phyloP scores from a whole-genome alignment of 169 alveolate genomes.

The Plasmodium malariae region DNA sequence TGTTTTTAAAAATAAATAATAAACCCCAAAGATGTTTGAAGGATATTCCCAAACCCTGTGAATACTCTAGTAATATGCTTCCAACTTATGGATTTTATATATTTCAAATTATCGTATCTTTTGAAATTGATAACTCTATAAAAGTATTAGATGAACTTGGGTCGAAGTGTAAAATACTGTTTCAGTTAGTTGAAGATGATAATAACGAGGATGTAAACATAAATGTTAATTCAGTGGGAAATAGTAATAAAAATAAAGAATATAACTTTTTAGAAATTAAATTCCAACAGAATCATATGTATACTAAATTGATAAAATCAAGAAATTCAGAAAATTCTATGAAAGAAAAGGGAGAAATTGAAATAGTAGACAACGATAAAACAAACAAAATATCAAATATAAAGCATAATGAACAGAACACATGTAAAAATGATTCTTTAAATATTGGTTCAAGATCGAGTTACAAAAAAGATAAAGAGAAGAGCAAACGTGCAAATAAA shows the following conservation, averaged over 20 bases:
- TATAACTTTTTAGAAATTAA: constrained; percentile 62
- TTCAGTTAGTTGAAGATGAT: constrained; percentile 65
- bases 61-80: constrained; percentile 48
- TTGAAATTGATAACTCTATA: constrained; percentile 78
- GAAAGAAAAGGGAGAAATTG: constrained; percentile 18
- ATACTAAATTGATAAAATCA: constrained; percentile 38
- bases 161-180: constrained; percentile 68
- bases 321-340: background rate
- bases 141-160: constrained; percentile 77
- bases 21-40: constrained; percentile 63
- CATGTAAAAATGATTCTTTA: background rate
- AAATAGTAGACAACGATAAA: constrained; percentile 1
- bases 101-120: constrained; percentile 67
- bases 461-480: constrained; percentile 7
- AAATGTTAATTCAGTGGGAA: background rate
- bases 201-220: constrained; percentile 9
- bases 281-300: constrained; percentile 67
- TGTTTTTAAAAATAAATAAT: constrained; percentile 71
- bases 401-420: constrained; percentile 4
- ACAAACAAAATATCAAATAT: background rate
- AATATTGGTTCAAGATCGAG: background rate
- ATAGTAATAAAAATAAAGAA: constrained; percentile 8
- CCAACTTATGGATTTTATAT: constrained; percentile 75
- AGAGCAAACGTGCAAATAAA: constrained; percentile 12
- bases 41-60: constrained; percentile 51